Percentiles rank a stretch among this genome's conserved stretches.
These are phyloP conservation scores for Antitrichia curtipendula DNA, from an alignment of 225 moss, liverwort and hornwort genomes.

Conservation along the genomic window DNA sequence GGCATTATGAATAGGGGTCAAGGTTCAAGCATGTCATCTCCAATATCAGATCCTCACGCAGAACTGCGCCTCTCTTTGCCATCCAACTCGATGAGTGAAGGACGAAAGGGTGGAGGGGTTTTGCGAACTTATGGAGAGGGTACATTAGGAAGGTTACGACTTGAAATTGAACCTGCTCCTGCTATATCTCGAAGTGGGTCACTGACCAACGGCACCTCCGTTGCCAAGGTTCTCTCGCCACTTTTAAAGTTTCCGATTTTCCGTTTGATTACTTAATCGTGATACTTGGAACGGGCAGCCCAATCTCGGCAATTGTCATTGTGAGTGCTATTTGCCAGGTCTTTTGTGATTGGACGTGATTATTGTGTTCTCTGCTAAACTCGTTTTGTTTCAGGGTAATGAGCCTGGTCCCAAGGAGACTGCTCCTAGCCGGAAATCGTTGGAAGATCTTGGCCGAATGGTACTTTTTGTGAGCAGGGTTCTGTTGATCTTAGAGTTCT, in stretches of 20 bases:
- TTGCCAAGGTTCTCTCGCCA: conserved; percentile 8
- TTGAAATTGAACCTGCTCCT: conserved; percentile 30
- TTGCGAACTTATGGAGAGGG: conserved; percentile 37
- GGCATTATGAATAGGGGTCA: conserved; percentile 21
- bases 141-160: conserved; percentile 15
- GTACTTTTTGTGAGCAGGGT: not conserved
- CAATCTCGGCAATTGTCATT: not conserved
- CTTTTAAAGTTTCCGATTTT: not conserved
- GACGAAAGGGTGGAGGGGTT: conserved; percentile 18
- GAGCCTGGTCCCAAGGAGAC: conserved; percentile 36
- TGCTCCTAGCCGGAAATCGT: conserved; percentile 31
- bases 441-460: conserved; percentile 49
- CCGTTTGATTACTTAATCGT: not conserved
- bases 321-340: not conserved
- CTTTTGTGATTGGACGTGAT: not conserved
- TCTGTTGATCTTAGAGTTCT: not conserved
- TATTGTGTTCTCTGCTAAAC: not conserved
- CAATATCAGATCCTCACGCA: conserved; percentile 32
- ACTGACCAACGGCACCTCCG: conserved; percentile 25
- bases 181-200: conserved; percentile 47
- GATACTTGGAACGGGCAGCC: not conserved
- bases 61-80: conserved; percentile 31
- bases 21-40: conserved; percentile 29
- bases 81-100: conserved; percentile 24
- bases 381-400: not conserved